Conservation (phyloP, 768 basidiomycete species). For the Glaciozyma martinii region DNA sequence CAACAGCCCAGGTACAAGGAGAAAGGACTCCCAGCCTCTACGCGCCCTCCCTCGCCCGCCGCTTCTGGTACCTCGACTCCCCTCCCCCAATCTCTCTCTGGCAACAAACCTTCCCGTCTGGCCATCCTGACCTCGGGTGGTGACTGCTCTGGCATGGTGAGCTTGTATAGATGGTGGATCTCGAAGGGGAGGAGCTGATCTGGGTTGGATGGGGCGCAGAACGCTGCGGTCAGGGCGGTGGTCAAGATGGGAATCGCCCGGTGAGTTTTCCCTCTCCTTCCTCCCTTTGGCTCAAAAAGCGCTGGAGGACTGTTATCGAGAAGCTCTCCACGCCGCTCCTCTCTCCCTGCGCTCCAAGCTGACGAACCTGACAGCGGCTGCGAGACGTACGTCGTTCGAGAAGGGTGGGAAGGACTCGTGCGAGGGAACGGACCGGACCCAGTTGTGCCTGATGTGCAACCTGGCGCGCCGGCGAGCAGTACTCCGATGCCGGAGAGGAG, state of each 20-base stretch:
- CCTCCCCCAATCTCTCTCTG: neutral
- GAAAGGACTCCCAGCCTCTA: neutral
- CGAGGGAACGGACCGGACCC: constrained; percentile 60
- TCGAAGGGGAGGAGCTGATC: neutral
- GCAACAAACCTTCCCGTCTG: constrained; percentile 10
- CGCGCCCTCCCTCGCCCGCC: neutral
- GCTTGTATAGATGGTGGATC: too few relatives aligned
- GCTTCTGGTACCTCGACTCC: neutral
- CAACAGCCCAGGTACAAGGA: neutral
- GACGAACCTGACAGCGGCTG: constrained; percentile 61
- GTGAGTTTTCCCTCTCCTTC: constrained; percentile 45
- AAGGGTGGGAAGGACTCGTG: constrained; percentile 97
- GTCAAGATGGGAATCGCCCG: constrained; percentile 86
- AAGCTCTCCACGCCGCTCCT: neutral
- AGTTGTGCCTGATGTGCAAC: neutral
- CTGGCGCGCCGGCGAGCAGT: constrained; percentile 36
- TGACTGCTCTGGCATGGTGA: constrained; percentile 75
- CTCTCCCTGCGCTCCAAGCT: too few relatives aligned
- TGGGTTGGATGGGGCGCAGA: constrained; percentile 37
- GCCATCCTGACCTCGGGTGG: constrained; percentile 93
- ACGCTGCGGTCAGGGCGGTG: constrained; percentile 84
- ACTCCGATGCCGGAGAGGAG: neutral
- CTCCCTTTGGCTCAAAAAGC: constrained; percentile 1
- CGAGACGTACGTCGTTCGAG: constrained; percentile 90
- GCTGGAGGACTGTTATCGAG: neutral